These are phyloP conservation scores for Xylaria sp. DNA, from an alignment of 2,329 filamentous ascomycete genomes.

Conservation along the genomic window DNA sequence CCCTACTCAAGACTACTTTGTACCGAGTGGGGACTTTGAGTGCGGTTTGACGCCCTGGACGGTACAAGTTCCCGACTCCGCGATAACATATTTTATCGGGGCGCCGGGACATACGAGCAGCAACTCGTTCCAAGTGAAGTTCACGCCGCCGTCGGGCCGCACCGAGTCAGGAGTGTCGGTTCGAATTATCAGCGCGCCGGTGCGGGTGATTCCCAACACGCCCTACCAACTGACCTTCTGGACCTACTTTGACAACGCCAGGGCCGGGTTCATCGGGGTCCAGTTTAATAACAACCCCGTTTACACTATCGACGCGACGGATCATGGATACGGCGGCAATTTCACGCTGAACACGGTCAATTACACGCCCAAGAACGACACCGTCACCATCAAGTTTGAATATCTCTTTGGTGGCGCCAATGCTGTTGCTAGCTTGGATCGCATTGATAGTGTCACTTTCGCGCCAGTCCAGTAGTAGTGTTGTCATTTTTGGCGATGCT, in stretches of 20 bases:
- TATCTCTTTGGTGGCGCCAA: slow-evolving; percentile 14
- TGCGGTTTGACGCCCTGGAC: slow-evolving; percentile 39
- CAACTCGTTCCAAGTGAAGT: slow-evolving; percentile 35
- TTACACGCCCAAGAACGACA: slow-evolving; percentile 23
- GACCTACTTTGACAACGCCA: slow-evolving; percentile 33
- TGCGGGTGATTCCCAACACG: slow-evolving; percentile 23
- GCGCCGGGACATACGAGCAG: slow-evolving; percentile 17
- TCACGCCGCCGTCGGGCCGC: slow-evolving; percentile 21
- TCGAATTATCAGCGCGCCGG: slow-evolving; percentile 28
- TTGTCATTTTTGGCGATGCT: neutral
- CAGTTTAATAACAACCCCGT: slow-evolving; percentile 32
- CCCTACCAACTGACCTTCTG: slow-evolving; percentile 33
- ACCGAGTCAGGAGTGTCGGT: slow-evolving; percentile 34
- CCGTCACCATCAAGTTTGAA: slow-evolving; percentile 29
- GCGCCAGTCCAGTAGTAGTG: neutral
- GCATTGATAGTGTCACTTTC: slow-evolving; percentile 22
- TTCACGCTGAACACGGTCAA: slow-evolving; percentile 21
- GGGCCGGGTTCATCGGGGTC: slow-evolving; percentile 38
- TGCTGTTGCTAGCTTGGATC: slow-evolving; percentile 8
- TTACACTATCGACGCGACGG: slow-evolving; percentile 32
- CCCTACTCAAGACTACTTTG: slow-evolving; percentile 11
- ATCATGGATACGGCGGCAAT: slow-evolving; percentile 25
- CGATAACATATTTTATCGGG: slow-evolving; percentile 18
- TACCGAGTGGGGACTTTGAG: slow-evolving; percentile 39
- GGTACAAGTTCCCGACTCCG: slow-evolving; percentile 34